A percentile compares a stretch with the other conserved stretches of the same genome.
Evolutionary conservation across 768 basidiomycete genomes (phyloP).

Genomic region (Psilocybe tampanensis): DNA sequence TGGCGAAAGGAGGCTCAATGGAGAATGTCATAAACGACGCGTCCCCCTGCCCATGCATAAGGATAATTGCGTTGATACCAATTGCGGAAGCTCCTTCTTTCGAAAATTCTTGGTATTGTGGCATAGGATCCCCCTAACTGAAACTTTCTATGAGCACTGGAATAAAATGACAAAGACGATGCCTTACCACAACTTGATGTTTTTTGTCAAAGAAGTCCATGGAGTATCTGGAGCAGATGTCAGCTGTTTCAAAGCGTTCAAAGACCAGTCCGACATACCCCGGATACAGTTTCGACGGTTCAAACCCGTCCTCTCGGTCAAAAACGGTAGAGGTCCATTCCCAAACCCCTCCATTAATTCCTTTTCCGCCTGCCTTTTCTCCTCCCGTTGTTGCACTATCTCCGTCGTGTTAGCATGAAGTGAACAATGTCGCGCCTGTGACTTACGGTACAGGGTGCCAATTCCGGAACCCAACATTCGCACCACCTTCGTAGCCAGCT

Average conservation of each 20-base stretch:
- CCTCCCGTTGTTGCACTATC: conserved; percentile 70
- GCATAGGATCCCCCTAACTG: conserved; percentile 92
- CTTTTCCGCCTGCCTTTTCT: conserved; percentile 50
- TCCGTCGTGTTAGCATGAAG: not conserved
- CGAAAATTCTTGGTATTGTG: conserved; percentile 81
- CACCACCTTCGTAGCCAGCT: conserved; percentile 72
- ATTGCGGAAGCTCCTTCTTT: conserved; percentile 78
- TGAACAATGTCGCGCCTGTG: not conserved
- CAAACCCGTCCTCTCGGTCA: conserved; percentile 73
- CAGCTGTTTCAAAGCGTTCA: too few species aligned
- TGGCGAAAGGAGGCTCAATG: not conserved
- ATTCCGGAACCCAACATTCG: conserved; percentile 86
- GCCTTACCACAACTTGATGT: conserved; percentile 85
- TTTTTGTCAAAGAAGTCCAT: conserved; percentile 89
- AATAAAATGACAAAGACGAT: not conserved
- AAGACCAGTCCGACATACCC: conserved; percentile 64
- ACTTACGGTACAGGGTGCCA: conserved; percentile 93
- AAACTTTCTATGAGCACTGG: not conserved
- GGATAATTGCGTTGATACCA: conserved; percentile 93
- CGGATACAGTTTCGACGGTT: conserved; percentile 79
- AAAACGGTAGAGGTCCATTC: conserved; percentile 93
- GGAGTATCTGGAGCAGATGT: conserved; percentile 76
- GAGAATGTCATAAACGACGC: conserved; percentile 48
- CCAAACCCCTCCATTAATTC: conserved; percentile 96
- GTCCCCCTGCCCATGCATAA: conserved; percentile 84